phyloP scores from a whole-genome alignment of 192 early-diverging fungal genomes.

The Gaertneriomyces semiglobifer region DNA sequence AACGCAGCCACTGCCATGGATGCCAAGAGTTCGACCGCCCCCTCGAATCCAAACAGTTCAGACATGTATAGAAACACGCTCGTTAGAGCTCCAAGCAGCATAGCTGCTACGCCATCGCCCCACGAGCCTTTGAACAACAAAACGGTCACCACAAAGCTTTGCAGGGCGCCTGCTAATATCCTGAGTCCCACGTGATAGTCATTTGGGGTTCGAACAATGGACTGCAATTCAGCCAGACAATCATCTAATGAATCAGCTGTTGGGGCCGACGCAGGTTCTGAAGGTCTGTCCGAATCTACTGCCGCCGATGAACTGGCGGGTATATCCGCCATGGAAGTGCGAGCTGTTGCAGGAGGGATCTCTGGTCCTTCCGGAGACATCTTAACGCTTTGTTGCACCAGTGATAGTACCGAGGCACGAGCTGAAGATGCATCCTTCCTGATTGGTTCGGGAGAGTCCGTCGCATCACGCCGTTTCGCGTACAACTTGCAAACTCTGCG shows the following conservation, averaged over 20 bases:
- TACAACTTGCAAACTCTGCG: slow-evolving; percentile 10
- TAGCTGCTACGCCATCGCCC: slow-evolving; percentile 21
- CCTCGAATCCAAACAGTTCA: slow-evolving; percentile 14
- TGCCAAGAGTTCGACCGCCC: slow-evolving; percentile 16
- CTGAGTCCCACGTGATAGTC: slow-evolving; percentile 21
- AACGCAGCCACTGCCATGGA: slow-evolving; percentile 11
- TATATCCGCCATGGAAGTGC: slow-evolving; percentile 1
- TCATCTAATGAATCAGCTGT: neutral
- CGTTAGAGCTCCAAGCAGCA: slow-evolving; percentile 13
- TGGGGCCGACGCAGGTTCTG: neutral
- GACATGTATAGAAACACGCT: slow-evolving; percentile 1
- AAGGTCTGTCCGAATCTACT: neutral
- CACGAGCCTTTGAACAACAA: slow-evolving; percentile 29
- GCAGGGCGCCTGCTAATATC: slow-evolving; percentile 17
- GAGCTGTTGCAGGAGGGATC: neutral
- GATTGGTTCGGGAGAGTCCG: no score
- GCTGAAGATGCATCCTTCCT: neutral
- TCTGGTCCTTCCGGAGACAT: neutral
- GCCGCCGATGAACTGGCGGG: neutral
- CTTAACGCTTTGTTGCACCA: neutral
- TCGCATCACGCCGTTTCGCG: no score
- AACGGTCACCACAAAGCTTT: slow-evolving; percentile 10
- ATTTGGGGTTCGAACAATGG: slow-evolving; percentile 4
- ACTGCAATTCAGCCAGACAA: slow-evolving; percentile 20
- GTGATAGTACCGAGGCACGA: slow-evolving; percentile 3